Evolutionary conservation across 2,329 filamentous ascomycete genomes (phyloP), one percentile per base, ranked within the genome.

Genomic region (Cytospora schulzeri): DNA sequence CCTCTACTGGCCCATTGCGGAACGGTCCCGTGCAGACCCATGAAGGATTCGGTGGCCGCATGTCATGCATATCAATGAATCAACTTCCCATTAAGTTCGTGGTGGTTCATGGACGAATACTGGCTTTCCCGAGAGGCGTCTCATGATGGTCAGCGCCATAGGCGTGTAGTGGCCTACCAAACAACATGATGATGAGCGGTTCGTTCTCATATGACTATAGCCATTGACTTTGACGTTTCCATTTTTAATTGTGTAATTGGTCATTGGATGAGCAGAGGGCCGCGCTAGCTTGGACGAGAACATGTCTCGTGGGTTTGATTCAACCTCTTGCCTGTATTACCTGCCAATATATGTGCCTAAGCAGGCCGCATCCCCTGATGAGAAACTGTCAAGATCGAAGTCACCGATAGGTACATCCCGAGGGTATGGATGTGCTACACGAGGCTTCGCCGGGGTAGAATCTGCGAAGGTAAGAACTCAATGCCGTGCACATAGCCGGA

Each of bases 21-120:
- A 50, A 50, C 29, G 38, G 60, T 62, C 60, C 60, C 52, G 60
- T 62, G 52, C 60, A 62, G 33, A 22, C 22, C 60, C 41, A 28
- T 45, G 53, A 56, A 56, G 11, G 29, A 33, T 35, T 35, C 19
- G 52, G 35, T 38, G 52, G 52, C 22, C 41, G 33, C 22, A 50
- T 56, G 29, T 50, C 52, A 62, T 62, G 29, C 52, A 56, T 54
- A 14, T 48, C n/a, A 2, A 22, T n/a, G 1, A 4, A 22, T 15
- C 15, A 48, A 24, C 41, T 12, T 48, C 6, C 9, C 19, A 24
- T 17, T 12, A 35, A 50, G 50, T 33, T 29, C 35, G 55, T 35
- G 29, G 38, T 54, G 22, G 26, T 22, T n/a, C 24, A 26, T 55
- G 9, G 38, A 5, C 28, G n/a, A 45, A 26, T n/a, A 35, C n/a